phyloP scores from a whole-genome alignment of 2,329 filamentous ascomycete genomes.

The Rhynchosporium secalis region DNA sequence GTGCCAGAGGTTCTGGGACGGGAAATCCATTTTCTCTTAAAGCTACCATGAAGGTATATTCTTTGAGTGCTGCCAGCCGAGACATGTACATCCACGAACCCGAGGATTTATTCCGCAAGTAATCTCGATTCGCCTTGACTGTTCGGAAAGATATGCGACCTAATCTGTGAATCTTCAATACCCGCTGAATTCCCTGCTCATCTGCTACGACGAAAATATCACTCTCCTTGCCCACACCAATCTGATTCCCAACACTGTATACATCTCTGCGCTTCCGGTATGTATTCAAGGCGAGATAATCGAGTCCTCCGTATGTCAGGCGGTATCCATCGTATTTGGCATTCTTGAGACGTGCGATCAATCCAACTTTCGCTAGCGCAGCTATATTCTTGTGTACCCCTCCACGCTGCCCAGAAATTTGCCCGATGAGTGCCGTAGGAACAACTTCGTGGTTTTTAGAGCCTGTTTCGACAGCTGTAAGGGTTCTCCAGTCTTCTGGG shows the following conservation, averaged over 20 bases:
- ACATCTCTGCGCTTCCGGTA: constrained; percentile 77
- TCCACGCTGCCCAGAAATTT: constrained; percentile 77
- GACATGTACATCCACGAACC: constrained; percentile 99
- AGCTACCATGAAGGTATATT: constrained; percentile 91
- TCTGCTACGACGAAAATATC: constrained; percentile 95
- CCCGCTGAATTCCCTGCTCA: constrained; percentile 70
- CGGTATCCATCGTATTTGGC: constrained; percentile 97
- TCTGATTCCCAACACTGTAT: constrained; percentile 90
- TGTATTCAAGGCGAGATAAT: constrained; percentile 94
- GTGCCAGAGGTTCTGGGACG: constrained; percentile 82
- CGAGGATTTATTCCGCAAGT: constrained; percentile 76
- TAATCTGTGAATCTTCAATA: constrained; percentile 94
- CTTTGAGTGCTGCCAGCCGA: constrained; percentile 86
- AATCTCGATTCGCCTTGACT: constrained; percentile 94
- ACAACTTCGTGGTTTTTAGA: constrained; percentile 97
- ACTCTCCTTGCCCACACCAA: constrained; percentile 96
- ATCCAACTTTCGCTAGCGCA: constrained; percentile 82
- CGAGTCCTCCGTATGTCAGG: constrained; percentile 91
- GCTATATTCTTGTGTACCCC: constrained; percentile 88
- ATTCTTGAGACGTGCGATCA: constrained; percentile 92
- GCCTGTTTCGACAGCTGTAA: constrained; percentile 89
- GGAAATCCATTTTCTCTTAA: constrained; percentile 82
- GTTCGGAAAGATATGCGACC: constrained; percentile 96
- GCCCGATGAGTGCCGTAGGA: constrained; percentile 83
- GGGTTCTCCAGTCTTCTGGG: constrained; percentile 90